Evolutionary conservation across 2,329 filamentous ascomycete genomes (phyloP).

Genomic region (Emmonsiellopsis sp.): DNA sequence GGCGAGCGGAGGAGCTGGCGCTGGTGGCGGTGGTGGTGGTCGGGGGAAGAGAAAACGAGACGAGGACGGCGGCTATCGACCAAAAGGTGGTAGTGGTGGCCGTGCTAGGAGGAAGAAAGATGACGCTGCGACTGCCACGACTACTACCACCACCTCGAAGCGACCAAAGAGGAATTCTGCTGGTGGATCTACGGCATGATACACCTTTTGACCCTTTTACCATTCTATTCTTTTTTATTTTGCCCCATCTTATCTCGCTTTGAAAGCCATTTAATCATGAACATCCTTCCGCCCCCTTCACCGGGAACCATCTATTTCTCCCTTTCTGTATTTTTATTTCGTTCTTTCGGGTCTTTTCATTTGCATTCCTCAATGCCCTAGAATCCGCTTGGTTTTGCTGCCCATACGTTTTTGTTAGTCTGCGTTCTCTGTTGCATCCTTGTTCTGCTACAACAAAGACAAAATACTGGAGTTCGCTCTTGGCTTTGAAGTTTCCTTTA

Average conservation of each 20-base stretch:
- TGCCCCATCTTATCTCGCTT: background rate
- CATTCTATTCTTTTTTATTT: background rate
- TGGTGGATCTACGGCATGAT: conserved; percentile 11
- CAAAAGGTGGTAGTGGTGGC: conserved; percentile 36
- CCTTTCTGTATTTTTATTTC: background rate
- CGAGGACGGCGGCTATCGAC: conserved; percentile 38
- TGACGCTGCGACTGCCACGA: conserved; percentile 8
- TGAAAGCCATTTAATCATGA: background rate
- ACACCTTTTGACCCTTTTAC: background rate
- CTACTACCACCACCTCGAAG: conserved; percentile 11
- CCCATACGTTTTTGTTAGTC: background rate
- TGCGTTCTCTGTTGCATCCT: background rate
- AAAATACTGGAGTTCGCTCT: background rate
- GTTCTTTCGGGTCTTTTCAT: conserved; percentile 2
- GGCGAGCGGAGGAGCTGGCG: conserved; percentile 19
- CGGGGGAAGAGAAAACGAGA: conserved; percentile 41
- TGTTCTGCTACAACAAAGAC: background rate
- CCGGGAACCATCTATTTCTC: background rate
- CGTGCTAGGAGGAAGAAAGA: conserved; percentile 31
- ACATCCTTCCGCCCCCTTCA: background rate
- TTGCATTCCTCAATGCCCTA: background rate
- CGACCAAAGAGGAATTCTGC: conserved; percentile 25
- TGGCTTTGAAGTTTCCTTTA: background rate
- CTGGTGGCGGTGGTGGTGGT: conserved; percentile 5
- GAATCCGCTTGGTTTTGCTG: background rate